Evolutionary conservation across 192 early-diverging fungal species (phyloP), one percentile per base, ranked within the genome.

Genomic region (Coemansia sp.): DNA sequence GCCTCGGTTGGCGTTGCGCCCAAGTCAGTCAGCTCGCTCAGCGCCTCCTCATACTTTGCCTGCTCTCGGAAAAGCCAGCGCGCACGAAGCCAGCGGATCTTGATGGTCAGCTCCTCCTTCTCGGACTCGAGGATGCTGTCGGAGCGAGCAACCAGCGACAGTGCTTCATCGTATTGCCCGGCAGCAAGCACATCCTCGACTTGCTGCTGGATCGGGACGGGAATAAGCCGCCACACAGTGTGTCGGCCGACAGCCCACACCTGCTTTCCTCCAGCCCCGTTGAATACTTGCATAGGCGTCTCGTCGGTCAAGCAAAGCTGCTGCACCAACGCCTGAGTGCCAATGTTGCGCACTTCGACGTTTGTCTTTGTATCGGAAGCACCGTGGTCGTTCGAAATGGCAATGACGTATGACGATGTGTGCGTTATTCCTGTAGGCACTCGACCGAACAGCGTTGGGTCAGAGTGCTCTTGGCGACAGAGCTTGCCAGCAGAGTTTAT

Each of bases 301-400:
- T 91, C 85, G 36, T 78, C 79, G 1, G 85, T 70, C 31, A 98
- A 80, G 17, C 89, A 85, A 12, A 95, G 86, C 34, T 86, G 84
- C 74, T 98, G 97, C 4, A 98, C 92, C 23, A 95, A 75, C 3
- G 88, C 88, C 55, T 90, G 89, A 0, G 93, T 92, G 48, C 85
- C 90, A 51, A 97, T 89, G 55, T 93, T 95, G 69, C 93, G 87
- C 15, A 98, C 92, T 72, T 96, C 93, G 1, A 98, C 87, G 39
- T 90, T 84, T 39, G 72, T 70, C 29, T 29, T 70, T 48, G 63
- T 9, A 17, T 19, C 39, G 23, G 67, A 41, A 7, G 50, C 61
- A 12, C 58, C 64, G 14, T 63, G 2, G 23, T 72, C 65, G 11
- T 39, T 39, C 27, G 73, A 77, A 4, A 76, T 70, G 2, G 82